phyloP scores from a whole-genome alignment of 192 early-diverging fungal genomes.

The Oehlia diaphana region DNA sequence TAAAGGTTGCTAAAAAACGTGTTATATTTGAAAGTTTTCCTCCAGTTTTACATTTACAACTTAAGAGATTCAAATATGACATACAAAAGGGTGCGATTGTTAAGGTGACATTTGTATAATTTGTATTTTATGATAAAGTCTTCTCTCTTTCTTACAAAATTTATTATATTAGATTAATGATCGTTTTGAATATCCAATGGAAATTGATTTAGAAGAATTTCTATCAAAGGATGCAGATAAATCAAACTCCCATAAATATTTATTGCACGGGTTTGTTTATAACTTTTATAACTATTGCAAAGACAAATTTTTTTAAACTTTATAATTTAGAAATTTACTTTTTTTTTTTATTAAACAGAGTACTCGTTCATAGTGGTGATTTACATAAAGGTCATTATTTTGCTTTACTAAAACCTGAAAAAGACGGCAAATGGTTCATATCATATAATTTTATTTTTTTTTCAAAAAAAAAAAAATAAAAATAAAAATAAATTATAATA shows the following conservation, averaged over 20 bases:
- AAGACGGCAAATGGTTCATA: conserved; percentile 71
- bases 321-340: neutral
- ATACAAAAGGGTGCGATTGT: conserved; percentile 85
- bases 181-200: conserved; percentile 89
- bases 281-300: neutral
- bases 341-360: conserved; percentile 47
- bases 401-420: conserved; percentile 81
- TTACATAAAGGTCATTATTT: conserved; percentile 94
- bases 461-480: too few species aligned
- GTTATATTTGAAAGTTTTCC: conserved; percentile 93
- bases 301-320: too few species aligned
- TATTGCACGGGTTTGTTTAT: conserved; percentile 74
- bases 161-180: conserved; percentile 72
- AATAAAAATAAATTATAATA: too few species aligned
- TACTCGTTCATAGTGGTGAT: conserved; percentile 95
- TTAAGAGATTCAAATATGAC: conserved; percentile 99
- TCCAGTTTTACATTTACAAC: conserved; percentile 94
- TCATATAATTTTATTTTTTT: neutral
- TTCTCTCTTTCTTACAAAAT: neutral
- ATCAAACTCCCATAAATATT: conserved; percentile 71
- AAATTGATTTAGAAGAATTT: conserved; percentile 86
- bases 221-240: conserved; percentile 66
- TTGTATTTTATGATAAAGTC: neutral
- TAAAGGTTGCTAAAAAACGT: conserved; percentile 87
- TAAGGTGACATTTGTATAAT: conserved; percentile 54